Evolutionary conservation across 345 rosid genomes (phyloP).

Genomic region (Cardamine resedifolia): DNA sequence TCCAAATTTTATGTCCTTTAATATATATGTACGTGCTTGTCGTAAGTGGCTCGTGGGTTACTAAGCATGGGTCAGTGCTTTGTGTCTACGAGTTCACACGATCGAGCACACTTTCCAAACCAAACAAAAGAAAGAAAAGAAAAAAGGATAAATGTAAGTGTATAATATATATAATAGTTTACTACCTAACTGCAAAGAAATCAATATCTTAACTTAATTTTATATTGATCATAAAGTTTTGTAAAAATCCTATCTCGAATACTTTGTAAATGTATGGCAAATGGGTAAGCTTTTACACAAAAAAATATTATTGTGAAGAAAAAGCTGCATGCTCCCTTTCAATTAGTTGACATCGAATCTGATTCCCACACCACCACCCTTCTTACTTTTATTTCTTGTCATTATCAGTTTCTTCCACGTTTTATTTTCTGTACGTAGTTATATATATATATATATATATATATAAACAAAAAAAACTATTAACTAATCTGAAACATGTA

Average conservation of each 20-base stretch:
- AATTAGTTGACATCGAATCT: slow-evolving; percentile 37
- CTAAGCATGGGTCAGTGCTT: no score
- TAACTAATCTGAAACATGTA: background rate
- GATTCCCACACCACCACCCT: slow-evolving; percentile 35
- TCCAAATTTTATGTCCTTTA: no score
- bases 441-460: no score
- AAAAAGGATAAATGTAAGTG: no score
- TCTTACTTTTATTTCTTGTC: slow-evolving; percentile 33
- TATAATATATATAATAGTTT: background rate
- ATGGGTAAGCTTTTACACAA: slow-evolving; percentile 20
- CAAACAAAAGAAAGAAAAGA: no score
- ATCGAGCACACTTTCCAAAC: no score
- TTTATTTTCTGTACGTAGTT: background rate
- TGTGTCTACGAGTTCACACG: no score
- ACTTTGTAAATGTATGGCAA: slow-evolving; percentile 22
- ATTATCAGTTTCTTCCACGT: slow-evolving; percentile 23
- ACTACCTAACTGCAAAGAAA: background rate
- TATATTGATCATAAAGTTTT: background rate
- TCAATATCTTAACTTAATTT: background rate
- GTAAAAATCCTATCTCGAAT: background rate
- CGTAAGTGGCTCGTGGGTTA: no score
- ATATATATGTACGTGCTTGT: no score
- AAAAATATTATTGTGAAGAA: slow-evolving; percentile 14
- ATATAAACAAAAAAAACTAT: background rate
- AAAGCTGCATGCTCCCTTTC: slow-evolving; percentile 28